A percentile compares a stretch with the other conserved stretches of the same genome.
These are phyloP conservation scores for Heteromeles arbutifolia DNA, from an alignment of 306 rosid species.

Conservation along the genomic window DNA sequence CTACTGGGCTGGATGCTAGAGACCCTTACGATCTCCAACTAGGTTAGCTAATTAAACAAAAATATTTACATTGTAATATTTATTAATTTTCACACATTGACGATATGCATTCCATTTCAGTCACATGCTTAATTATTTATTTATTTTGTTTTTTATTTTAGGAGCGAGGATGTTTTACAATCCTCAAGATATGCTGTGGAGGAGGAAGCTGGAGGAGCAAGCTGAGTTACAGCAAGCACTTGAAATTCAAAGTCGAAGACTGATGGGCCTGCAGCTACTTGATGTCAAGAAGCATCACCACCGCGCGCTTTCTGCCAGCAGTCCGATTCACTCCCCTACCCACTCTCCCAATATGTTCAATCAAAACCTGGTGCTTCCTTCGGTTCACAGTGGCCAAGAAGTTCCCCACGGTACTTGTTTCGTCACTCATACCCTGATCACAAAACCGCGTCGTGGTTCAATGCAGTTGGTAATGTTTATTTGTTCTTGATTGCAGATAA, in stretches of 20 bases:
- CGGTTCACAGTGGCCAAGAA: conserved; percentile 48
- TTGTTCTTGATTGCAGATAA: conserved; percentile 38
- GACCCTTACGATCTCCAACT: conserved; percentile 81
- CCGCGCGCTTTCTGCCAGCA: conserved; percentile 54
- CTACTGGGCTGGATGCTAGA: conserved; percentile 71
- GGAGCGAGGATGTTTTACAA: conserved; percentile 80
- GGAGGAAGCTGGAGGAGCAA: conserved; percentile 89
- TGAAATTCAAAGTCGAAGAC: conserved; percentile 78
- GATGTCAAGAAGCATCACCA: conserved; percentile 86
- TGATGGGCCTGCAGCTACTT: conserved; percentile 85
- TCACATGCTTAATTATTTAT: neutral
- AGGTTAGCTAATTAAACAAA: conserved; percentile 35
- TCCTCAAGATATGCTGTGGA: conserved; percentile 77
- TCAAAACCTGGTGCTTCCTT: conserved; percentile 40
- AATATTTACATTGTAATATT: neutral
- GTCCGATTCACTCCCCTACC: conserved; percentile 70
- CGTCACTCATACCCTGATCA: neutral
- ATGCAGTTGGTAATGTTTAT: neutral
- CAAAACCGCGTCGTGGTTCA: neutral
- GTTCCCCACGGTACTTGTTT: conserved; percentile 37
- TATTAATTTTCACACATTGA: neutral
- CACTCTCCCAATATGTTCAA: conserved; percentile 54
- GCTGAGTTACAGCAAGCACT: conserved; percentile 87
- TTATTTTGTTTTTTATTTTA: neutral
- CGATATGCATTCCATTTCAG: neutral